Evolutionary conservation across 202 grass and related monocot species (phyloP).

Genomic region (Zoysia matrella): DNA sequence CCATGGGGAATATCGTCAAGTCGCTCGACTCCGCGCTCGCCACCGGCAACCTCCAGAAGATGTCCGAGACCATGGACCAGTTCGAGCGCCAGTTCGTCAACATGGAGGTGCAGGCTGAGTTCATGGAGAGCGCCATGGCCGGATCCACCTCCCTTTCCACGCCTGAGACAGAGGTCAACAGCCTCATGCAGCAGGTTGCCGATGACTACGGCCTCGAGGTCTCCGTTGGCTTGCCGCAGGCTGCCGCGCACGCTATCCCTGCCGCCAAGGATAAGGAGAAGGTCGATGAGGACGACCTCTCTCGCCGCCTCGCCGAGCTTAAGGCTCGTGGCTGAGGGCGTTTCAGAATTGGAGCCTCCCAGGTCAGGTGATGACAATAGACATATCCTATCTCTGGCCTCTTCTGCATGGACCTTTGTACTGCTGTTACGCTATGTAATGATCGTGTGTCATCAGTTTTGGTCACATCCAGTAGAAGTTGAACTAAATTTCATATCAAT

Average conservation of each 20-base stretch:
- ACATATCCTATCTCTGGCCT: not conserved
- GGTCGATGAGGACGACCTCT: conserved; percentile 92
- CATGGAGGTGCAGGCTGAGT: conserved; percentile 99
- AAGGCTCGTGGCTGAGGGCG: conserved; percentile 69
- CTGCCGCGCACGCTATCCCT: conserved; percentile 73
- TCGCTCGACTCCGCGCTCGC: conserved; percentile 83
- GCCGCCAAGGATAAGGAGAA: conserved; percentile 90
- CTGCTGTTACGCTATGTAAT: not conserved
- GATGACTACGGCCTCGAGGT: conserved; percentile 97
- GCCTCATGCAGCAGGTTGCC: conserved; percentile 93
- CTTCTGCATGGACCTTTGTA: not conserved
- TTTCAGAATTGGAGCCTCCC: conserved; percentile 7
- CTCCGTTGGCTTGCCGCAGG: conserved; percentile 77
- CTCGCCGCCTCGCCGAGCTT: conserved; percentile 74
- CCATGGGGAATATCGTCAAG: conserved; percentile 85
- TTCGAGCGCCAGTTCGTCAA: conserved; percentile 94
- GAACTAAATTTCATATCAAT: not conserved
- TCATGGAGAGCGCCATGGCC: conserved; percentile 96
- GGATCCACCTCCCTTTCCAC: conserved; percentile 90
- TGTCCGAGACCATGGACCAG: conserved; percentile 97
- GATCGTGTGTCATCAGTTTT: not conserved
- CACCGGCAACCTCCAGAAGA: conserved; percentile 90
- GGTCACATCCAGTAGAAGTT: not conserved
- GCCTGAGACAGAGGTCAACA: conserved; percentile 96
- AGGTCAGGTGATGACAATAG: conserved; percentile 5